phyloP scores from a whole-genome alignment of 2,329 filamentous ascomycete genomes.

The Nothomitra cinnamomea region DNA sequence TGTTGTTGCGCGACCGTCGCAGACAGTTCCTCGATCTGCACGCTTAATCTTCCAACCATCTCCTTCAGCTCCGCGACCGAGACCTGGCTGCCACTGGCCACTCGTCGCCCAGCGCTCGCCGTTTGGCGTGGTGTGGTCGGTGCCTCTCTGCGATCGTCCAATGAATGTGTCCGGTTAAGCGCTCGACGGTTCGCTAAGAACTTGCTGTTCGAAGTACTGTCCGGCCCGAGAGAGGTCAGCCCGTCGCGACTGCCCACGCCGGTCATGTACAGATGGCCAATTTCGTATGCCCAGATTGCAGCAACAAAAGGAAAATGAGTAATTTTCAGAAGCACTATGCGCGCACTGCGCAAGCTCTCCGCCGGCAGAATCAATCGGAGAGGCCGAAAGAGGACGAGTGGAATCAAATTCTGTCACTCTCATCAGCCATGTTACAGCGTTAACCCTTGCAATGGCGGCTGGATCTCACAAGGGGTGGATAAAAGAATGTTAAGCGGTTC shows the following conservation, averaged over 20 bases:
- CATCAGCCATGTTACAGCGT: background rate
- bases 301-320: constrained; percentile 51
- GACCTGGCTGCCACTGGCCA: background rate
- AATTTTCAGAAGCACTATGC: constrained; percentile 40
- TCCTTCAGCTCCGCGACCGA: constrained; percentile 23
- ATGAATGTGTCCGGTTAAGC: background rate
- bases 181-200: constrained; percentile 1
- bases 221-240: background rate
- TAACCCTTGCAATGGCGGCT: background rate
- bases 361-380: constrained; percentile 50
- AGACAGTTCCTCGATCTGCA: constrained; percentile 42
- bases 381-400: constrained; percentile 54
- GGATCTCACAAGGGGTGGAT: constrained; percentile 39
- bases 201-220: constrained; percentile 13
- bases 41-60: constrained; percentile 35
- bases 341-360: constrained; percentile 42
- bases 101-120: background rate
- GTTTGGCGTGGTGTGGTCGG: background rate
- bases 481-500: constrained; percentile 52
- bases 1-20: constrained; percentile 35
- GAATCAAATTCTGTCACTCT: constrained; percentile 45
- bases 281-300: constrained; percentile 53
- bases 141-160: constrained; percentile 8
- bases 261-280: constrained; percentile 18
- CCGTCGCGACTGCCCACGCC: constrained; percentile 1